These are phyloP conservation scores for Metrosideros polymorpha DNA, from an alignment of 441 rosid genomes.

Conservation along the genomic window DNA sequence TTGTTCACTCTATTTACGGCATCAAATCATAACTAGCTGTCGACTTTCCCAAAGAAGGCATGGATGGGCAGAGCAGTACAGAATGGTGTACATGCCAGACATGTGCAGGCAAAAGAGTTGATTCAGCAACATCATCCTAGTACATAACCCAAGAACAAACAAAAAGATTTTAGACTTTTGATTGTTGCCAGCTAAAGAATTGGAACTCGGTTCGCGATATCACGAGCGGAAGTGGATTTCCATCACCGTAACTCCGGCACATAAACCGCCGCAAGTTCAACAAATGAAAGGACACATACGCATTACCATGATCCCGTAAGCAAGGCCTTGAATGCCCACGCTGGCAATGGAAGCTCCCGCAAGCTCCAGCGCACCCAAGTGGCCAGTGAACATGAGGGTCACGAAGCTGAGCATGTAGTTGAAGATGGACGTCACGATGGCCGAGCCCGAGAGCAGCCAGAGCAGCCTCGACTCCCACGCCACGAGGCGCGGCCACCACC, in stretches of 20 bases:
- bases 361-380: slow-evolving; percentile 65
- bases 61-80: neutral
- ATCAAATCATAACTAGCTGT: neutral
- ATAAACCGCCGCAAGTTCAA: neutral
- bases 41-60: neutral
- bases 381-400: slow-evolving; percentile 78
- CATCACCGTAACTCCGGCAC: neutral
- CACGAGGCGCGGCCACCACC: slow-evolving; percentile 70
- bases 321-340: slow-evolving; percentile 91
- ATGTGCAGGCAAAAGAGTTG: neutral
- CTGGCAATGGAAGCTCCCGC: slow-evolving; percentile 91
- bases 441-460: slow-evolving; percentile 71
- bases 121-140: neutral
- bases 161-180: neutral
- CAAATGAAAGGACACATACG: neutral
- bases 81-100: neutral
- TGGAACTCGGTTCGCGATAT: neutral
- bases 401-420: slow-evolving; percentile 86
- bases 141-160: neutral
- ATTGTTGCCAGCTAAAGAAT: neutral
- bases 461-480: slow-evolving; percentile 81
- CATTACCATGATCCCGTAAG: slow-evolving; percentile 86
- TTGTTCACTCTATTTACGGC: neutral
- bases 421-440: slow-evolving; percentile 59
- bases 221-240: neutral